Conservation (phyloP, 2,329 filamentous ascomycete genomes). For the Trichocomaceae sp. region DNA sequence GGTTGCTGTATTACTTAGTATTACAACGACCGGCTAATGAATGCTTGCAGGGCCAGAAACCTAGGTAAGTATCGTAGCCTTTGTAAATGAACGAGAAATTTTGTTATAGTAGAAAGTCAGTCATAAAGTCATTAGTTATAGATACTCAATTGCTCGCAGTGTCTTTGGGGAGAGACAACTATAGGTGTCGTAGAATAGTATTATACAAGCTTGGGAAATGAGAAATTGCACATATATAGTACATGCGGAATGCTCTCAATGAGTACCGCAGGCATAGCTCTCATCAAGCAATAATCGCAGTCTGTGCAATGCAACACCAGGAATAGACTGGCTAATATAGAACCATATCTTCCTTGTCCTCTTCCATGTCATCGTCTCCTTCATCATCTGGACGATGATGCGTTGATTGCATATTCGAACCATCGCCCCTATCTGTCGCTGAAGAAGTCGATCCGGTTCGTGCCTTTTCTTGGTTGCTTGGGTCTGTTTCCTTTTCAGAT, state of each 20-base stretch:
- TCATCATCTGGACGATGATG: conserved; percentile 54
- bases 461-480: not conserved
- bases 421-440: conserved; percentile 28
- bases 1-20: not conserved
- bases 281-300: not conserved
- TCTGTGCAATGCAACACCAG: conserved; percentile 45
- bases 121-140: no score
- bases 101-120: no score
- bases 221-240: not conserved
- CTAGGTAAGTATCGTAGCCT: no score
- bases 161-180: not conserved
- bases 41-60: no score
- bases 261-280: not conserved
- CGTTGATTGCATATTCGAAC: conserved; percentile 25
- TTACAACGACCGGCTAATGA: no score
- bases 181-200: not conserved
- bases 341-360: conserved; percentile 82
- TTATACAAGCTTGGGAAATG: not conserved
- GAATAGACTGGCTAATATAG: conserved; percentile 57
- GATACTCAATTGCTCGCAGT: not conserved
- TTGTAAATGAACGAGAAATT: no score
- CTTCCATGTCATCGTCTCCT: conserved; percentile 68
- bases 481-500: conserved; percentile 15
- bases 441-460: conserved; percentile 17
- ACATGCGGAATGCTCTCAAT: not conserved